phyloP scores from a whole-genome alignment of 2,329 filamentous ascomycete species.

The Xylaria sp. region DNA sequence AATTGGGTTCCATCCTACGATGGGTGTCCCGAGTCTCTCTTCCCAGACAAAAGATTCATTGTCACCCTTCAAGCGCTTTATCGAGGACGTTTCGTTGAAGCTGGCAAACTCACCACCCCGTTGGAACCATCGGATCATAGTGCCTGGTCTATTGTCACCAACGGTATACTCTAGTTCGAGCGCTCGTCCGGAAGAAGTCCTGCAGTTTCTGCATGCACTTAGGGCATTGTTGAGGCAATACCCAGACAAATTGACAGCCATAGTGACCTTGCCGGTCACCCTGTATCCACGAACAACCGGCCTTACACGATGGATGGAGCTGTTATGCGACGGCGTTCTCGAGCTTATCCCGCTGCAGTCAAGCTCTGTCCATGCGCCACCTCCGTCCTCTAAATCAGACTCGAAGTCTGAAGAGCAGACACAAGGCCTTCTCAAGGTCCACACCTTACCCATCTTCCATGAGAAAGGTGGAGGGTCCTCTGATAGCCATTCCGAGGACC shows the following conservation, averaged over 20 bases:
- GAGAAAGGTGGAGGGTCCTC: slow-evolving; percentile 83
- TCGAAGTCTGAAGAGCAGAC: slow-evolving; percentile 68
- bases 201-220: slow-evolving; percentile 81
- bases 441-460: slow-evolving; percentile 81
- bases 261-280: slow-evolving; percentile 78
- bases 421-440: slow-evolving; percentile 83
- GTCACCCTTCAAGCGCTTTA: slow-evolving; percentile 66
- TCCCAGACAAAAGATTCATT: slow-evolving; percentile 25
- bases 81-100: slow-evolving; percentile 59
- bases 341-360: slow-evolving; percentile 77
- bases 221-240: slow-evolving; percentile 74
- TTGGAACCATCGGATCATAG: slow-evolving; percentile 75
- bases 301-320: slow-evolving; percentile 82
- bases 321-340: slow-evolving; percentile 81
- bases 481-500: slow-evolving; percentile 72
- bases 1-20: slow-evolving; percentile 53
- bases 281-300: slow-evolving; percentile 77
- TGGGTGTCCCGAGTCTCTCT: slow-evolving; percentile 24
- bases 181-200: slow-evolving; percentile 70
- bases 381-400: slow-evolving; percentile 55
- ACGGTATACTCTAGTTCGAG: slow-evolving; percentile 73
- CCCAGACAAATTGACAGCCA: slow-evolving; percentile 65
- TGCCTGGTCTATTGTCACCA: slow-evolving; percentile 88
- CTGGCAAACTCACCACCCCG: slow-evolving; percentile 60
- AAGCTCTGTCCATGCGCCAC: slow-evolving; percentile 52